Evolutionary conservation across 139 green algal species (phyloP).

Genomic region (Nannochloris sp.): DNA sequence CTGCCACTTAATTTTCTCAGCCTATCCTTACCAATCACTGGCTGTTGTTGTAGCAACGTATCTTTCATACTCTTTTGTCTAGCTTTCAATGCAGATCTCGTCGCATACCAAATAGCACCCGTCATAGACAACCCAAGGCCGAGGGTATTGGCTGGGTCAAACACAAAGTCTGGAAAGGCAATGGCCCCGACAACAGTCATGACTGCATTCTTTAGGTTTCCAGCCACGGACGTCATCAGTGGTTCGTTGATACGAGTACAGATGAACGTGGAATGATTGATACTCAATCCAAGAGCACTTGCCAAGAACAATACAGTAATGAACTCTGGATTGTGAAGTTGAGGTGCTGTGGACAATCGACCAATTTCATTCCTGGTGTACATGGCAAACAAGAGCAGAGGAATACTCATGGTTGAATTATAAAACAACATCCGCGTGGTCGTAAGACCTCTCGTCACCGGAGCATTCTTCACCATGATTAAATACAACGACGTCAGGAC

Average conservation of each 20-base stretch:
- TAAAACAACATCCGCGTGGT: conserved; percentile 38
- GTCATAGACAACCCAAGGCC: conserved; percentile 48
- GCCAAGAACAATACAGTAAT: conserved; percentile 23
- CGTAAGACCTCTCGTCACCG: conserved; percentile 23
- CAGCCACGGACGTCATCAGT: conserved; percentile 54
- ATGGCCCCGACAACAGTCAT: conserved; percentile 57
- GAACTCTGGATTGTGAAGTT: conserved; percentile 18
- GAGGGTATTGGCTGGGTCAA: conserved; percentile 33
- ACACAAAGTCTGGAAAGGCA: conserved; percentile 61
- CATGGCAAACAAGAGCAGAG: conserved; percentile 19
- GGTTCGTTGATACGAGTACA: conserved; percentile 66
- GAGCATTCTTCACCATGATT: conserved; percentile 60
- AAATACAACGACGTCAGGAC: conserved; percentile 56
- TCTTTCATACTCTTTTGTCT: conserved; percentile 20
- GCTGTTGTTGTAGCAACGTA: conserved; percentile 17
- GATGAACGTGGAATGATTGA: conserved; percentile 63
- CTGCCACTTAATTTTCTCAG: conserved; percentile 8
- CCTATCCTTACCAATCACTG: conserved; percentile 26
- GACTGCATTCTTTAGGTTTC: conserved; percentile 61
- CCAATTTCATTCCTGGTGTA: conserved; percentile 5
- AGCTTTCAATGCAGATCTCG: conserved; percentile 27
- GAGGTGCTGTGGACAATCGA: conserved; percentile 8
- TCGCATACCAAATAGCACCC: conserved; percentile 51
- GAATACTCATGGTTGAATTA: conserved; percentile 29
- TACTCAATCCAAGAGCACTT: conserved; percentile 44